Conservation (phyloP, 345 rosid species). For the Salix suchowensis region DNA sequence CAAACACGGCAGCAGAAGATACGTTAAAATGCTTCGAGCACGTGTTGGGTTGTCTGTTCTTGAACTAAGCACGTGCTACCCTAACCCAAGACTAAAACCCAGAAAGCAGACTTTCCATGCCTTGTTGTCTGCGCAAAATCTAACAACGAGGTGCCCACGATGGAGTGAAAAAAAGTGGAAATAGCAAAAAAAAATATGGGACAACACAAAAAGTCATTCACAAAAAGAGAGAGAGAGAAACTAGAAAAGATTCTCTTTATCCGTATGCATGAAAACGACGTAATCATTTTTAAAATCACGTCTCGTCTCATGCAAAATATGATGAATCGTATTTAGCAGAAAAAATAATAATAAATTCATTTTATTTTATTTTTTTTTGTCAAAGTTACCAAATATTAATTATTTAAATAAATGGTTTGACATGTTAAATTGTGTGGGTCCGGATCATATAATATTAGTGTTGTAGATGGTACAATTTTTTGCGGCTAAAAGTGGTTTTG, state of each 20-base stretch:
- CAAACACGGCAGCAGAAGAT: background rate
- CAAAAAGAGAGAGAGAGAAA: background rate
- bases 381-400: rapidly evolving
- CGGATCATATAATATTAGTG: no score
- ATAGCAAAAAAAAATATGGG: background rate
- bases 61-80: background rate
- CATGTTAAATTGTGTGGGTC: no score
- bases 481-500: no score
- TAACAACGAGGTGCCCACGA: background rate
- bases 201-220: background rate
- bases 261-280: background rate
- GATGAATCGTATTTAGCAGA: background rate
- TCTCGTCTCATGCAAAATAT: background rate
- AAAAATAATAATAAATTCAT: background rate
- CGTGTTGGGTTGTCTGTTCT: background rate
- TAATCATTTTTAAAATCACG: background rate
- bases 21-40: background rate
- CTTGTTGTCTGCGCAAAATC: background rate
- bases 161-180: background rate
- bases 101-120: background rate
- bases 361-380: no score
- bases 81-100: background rate
- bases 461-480: no score
- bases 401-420: no score
- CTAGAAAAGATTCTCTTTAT: background rate